These are phyloP conservation scores for Erodium texanum DNA, from an alignment of 441 rosid genomes.

Conservation along the genomic window DNA sequence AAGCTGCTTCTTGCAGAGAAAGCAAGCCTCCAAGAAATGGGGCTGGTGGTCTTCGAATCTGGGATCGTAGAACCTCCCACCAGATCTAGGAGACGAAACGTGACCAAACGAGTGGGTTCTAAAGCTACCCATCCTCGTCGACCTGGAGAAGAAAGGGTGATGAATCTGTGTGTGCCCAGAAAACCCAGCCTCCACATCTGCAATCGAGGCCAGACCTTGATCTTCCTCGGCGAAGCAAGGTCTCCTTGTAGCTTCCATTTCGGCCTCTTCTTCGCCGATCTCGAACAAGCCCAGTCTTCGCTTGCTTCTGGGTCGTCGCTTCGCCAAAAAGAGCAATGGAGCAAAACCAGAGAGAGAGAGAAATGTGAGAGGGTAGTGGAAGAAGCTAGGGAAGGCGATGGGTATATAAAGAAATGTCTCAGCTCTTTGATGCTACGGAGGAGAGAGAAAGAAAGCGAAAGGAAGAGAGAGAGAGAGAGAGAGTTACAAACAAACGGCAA, in stretches of 20 bases:
- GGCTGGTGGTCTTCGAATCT: constrained; percentile 39
- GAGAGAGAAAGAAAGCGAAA: background rate
- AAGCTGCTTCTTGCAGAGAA: constrained; percentile 36
- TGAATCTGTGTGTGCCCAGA: constrained; percentile 23
- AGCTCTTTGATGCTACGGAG: too few species aligned
- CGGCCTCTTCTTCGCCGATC: too few species aligned
- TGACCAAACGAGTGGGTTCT: constrained; percentile 14
- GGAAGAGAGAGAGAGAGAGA: too few species aligned
- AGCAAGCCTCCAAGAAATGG: constrained; percentile 36
- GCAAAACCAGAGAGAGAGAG: background rate
- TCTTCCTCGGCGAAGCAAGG: constrained; percentile 43
- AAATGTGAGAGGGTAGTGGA: background rate
- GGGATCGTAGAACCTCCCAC: constrained; percentile 34
- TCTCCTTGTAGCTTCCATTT: constrained; percentile 22
- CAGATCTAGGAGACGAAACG: constrained; percentile 34
- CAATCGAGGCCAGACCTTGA: constrained; percentile 49
- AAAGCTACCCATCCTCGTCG: constrained; percentile 20
- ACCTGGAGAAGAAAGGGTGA: constrained; percentile 26
- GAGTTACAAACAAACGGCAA: constrained; percentile 40
- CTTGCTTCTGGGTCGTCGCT: background rate
- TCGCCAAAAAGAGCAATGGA: background rate
- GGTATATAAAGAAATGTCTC: constrained; percentile 5
- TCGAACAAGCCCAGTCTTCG: background rate
- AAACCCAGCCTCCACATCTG: constrained; percentile 44
- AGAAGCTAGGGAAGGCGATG: background rate